Base-by-base conservation (phyloP, 2,329 filamentous ascomycete genomes). In the Bipolaris sorokiniana region DNA sequence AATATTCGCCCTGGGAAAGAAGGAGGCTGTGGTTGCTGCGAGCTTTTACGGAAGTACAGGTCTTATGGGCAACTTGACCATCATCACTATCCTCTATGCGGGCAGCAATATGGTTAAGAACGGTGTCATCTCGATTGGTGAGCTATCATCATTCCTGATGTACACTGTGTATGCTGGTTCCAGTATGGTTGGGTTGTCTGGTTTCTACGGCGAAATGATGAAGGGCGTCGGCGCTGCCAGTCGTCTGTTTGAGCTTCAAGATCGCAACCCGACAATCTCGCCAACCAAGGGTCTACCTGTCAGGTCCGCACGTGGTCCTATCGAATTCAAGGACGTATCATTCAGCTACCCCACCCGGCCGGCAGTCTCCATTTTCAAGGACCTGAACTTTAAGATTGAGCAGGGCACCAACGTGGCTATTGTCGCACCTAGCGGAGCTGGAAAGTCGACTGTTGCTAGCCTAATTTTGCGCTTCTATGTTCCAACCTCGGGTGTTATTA, bases 191-290 rank as follows among this genome's bases (percentile, higher is more conserved):
- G 95, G 95, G 3, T 82, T 99, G 1, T 97, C 92, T 3, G 92
- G 91, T 54, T 99, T 99, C 79, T 99, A 97, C 78, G 97, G 93
- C 0, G 95, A 99, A 75, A 83, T 99, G 60, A 99, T 99, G 95
- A 99, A 99, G 77, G 96, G 96, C 40, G 94, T 97, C 3, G 95
- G 96, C 69, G 95, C 95, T 40, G 95, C 95, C n/a, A 96, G 90
- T 70, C 90, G 95, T 58, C 83, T 99, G 1, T 99, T 99, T 71
- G 95, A 99, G 73, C 84, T 99, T 5, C 93, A 98, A 74, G 95
- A 99, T 75, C 88, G 95, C 61, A 82, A 91, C 56, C 90, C 93
- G 0, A 89, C 88, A 2, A 96, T 98, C 59, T 89, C 89, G n/a
- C 87, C 93, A 18, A 99, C 96, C 0, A 87, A 89, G 50, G 95